Conservation (phyloP, 176 grass and related monocot species). For the Bothriochloa decipiens region DNA sequence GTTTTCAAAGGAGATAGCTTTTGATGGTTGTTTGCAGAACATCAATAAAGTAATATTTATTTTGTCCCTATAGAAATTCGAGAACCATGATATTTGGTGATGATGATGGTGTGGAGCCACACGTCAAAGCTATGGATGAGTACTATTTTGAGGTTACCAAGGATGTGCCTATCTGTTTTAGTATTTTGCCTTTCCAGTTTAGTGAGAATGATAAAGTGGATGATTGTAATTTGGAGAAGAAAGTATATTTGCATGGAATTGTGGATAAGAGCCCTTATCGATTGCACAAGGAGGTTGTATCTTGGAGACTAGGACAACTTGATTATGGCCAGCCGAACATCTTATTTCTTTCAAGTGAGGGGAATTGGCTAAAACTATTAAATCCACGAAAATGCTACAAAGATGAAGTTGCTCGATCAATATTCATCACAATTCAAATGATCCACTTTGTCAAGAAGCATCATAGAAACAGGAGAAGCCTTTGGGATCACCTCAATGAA, state of each 20-base stretch:
- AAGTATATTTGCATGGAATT: slow-evolving; percentile 45
- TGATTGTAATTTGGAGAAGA: neutral
- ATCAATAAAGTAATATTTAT: too few relatives aligned
- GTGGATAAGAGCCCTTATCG: slow-evolving; percentile 15
- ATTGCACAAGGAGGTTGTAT: slow-evolving; percentile 43
- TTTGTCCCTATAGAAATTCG: too few relatives aligned
- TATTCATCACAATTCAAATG: slow-evolving; percentile 63
- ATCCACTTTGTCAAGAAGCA: slow-evolving; percentile 66
- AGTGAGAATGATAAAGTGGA: too few relatives aligned
- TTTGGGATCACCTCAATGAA: slow-evolving; percentile 42
- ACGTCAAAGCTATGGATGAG: too few relatives aligned
- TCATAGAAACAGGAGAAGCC: slow-evolving; percentile 38
- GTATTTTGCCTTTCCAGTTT: too few relatives aligned
- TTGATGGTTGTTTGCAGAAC: too few relatives aligned
- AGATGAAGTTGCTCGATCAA: slow-evolving; percentile 42
- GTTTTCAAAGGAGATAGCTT: too few relatives aligned
- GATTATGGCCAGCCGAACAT: slow-evolving; percentile 45
- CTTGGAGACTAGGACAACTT: slow-evolving; percentile 62
- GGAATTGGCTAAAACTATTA: slow-evolving; percentile 59
- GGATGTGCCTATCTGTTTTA: too few relatives aligned
- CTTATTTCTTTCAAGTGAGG: slow-evolving; percentile 49
- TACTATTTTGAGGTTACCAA: too few relatives aligned
- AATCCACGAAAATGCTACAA: slow-evolving; percentile 55
- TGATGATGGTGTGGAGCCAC: too few relatives aligned
- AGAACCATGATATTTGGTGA: too few relatives aligned